phyloP scores from a whole-genome alignment of 2,329 filamentous ascomycete genomes.

The Monilinia fructigena region DNA sequence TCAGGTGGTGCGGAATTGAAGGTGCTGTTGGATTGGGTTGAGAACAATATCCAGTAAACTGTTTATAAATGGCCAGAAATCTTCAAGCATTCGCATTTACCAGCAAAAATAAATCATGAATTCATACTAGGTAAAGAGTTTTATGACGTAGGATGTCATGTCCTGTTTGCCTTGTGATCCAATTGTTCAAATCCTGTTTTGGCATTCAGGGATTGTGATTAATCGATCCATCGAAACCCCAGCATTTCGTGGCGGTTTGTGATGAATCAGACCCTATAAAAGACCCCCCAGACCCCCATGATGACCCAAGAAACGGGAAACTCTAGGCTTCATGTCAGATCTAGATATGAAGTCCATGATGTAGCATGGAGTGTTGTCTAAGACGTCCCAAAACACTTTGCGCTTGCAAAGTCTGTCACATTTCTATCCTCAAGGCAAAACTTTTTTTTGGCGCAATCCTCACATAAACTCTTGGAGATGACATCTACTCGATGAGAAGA shows the following conservation, averaged over 20 bases:
- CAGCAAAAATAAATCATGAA: neutral
- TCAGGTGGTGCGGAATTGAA: neutral
- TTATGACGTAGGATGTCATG: conserved; percentile 11
- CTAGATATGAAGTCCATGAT: too few species aligned
- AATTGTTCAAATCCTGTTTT: conserved; percentile 19
- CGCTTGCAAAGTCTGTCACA: neutral
- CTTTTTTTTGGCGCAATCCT: neutral
- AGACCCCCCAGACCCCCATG: neutral
- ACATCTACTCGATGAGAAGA: neutral
- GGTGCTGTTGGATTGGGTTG: neutral
- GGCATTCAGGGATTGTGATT: conserved; percentile 4
- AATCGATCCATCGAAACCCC: neutral
- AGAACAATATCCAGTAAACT: neutral
- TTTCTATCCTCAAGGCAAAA: neutral
- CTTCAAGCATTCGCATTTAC: neutral
- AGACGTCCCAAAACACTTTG: neutral
- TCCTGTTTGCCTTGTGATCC: conserved; percentile 5
- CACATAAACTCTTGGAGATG: neutral
- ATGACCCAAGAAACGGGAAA: neutral
- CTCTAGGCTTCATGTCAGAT: neutral
- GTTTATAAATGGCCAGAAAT: neutral
- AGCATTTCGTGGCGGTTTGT: neutral
- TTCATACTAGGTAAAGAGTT: neutral
- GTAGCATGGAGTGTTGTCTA: too few species aligned
- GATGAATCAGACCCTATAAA: neutral